These are phyloP conservation scores for Fusarium austroafricanum DNA, from an alignment of 2,329 filamentous ascomycete species.

Conservation along the genomic window DNA sequence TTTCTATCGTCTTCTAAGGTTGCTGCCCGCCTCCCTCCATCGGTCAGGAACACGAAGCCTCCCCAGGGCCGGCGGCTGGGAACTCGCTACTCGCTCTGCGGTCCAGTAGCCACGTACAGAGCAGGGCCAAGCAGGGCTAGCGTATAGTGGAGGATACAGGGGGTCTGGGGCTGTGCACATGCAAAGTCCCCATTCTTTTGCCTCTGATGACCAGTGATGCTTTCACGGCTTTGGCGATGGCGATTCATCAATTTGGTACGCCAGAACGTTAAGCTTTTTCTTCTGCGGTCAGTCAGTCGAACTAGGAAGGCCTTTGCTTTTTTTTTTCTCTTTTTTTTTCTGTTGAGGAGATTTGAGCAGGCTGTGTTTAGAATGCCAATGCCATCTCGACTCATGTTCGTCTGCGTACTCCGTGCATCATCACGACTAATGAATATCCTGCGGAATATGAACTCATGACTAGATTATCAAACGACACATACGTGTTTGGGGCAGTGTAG, in stretches of 20 bases:
- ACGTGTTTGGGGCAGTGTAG: background rate
- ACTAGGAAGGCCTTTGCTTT: background rate
- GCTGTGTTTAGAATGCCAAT: slow-evolving; percentile 27
- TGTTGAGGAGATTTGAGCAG: slow-evolving; percentile 29
- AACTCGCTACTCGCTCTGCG: background rate
- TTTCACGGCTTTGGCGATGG: slow-evolving; percentile 38
- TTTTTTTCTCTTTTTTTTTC: slow-evolving; percentile 29
- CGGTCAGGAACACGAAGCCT: background rate
- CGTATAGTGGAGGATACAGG: background rate
- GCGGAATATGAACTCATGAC: background rate
- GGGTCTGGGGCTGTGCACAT: slow-evolving; percentile 31
- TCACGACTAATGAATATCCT: background rate
- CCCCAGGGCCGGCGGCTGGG: slow-evolving; percentile 22
- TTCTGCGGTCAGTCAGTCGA: background rate
- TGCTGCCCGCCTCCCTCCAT: slow-evolving; percentile 11
- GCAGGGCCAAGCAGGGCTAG: background rate
- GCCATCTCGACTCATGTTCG: slow-evolving; percentile 19
- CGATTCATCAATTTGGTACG: slow-evolving; percentile 25
- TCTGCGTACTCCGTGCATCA: slow-evolving; percentile 8
- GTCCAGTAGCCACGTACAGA: slow-evolving; percentile 24
- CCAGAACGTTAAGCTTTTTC: slow-evolving; percentile 39
- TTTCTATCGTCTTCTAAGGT: slow-evolving; percentile 12
- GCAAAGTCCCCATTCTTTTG: slow-evolving; percentile 1
- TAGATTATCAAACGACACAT: background rate
- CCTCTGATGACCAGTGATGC: slow-evolving; percentile 9